These are phyloP conservation scores for Lentinula boryana DNA, from an alignment of 768 basidiomycete species.

Conservation along the genomic window DNA sequence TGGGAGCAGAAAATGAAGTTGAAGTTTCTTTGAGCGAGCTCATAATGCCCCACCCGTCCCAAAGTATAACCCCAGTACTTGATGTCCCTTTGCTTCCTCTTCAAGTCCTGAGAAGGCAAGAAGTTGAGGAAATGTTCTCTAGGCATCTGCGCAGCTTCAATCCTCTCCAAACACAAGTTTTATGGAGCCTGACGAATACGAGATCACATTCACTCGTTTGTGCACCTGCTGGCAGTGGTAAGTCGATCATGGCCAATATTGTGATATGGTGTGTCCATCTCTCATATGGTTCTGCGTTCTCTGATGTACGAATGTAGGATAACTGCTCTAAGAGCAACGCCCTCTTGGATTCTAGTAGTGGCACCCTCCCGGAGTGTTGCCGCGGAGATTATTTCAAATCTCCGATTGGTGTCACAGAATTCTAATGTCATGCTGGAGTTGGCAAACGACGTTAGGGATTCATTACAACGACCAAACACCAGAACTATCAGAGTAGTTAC, in stretches of 20 bases:
- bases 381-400: slow-evolving; percentile 47
- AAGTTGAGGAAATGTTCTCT: slow-evolving; percentile 40
- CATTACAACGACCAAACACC: slow-evolving; percentile 29
- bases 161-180: slow-evolving; percentile 82
- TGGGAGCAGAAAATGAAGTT: slow-evolving; percentile 81
- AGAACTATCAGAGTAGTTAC: slow-evolving; percentile 54
- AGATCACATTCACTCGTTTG: slow-evolving; percentile 64
- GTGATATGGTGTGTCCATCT: slow-evolving; percentile 58
- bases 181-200: slow-evolving; percentile 76
- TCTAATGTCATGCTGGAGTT: slow-evolving; percentile 35
- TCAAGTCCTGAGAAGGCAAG: slow-evolving; percentile 41
- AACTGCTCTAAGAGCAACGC: slow-evolving; percentile 33
- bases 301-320: slow-evolving; percentile 38
- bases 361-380: slow-evolving; percentile 54
- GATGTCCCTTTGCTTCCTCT: slow-evolving; percentile 71
- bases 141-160: slow-evolving; percentile 57
- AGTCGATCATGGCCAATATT: slow-evolving; percentile 66
- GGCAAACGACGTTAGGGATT: slow-evolving; percentile 24
- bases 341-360: slow-evolving; percentile 60
- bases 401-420: slow-evolving; percentile 33
- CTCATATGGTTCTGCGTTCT: neutral
- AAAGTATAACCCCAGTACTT: slow-evolving; percentile 55
- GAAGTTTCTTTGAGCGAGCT: slow-evolving; percentile 58
- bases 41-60: slow-evolving; percentile 64
- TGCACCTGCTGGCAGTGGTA: slow-evolving; percentile 78